A percentile compares a stretch with the other conserved stretches of the same genome.
phyloP scores from a whole-genome alignment of 371 early-diverging fungal species.

The Saksenaea oblongispora region DNA sequence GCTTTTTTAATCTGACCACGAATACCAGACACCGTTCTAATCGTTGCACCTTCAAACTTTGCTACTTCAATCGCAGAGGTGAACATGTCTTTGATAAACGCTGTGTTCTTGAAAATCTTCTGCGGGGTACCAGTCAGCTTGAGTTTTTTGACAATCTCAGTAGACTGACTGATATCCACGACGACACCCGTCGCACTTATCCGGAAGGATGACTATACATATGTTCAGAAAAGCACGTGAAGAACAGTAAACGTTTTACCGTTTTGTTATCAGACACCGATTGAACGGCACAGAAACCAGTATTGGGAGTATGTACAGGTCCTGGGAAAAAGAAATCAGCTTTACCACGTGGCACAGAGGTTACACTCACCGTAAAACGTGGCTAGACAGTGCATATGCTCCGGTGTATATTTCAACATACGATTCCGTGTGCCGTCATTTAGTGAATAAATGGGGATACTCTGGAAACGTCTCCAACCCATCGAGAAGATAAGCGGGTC shows the following conservation, averaged over 20 bases:
- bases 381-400: constrained; percentile 98
- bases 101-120: constrained; percentile 97
- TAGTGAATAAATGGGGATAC: constrained; percentile 93
- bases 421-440: constrained; percentile 94
- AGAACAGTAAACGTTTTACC: constrained; percentile 31
- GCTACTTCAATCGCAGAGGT: constrained; percentile 97
- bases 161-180: constrained; percentile 87
- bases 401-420: constrained; percentile 98
- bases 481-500: constrained; percentile 97
- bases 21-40: constrained; percentile 97
- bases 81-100: constrained; percentile 99
- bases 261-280: constrained; percentile 71
- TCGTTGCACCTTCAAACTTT: constrained; percentile 95
- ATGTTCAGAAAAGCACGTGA: neutral
- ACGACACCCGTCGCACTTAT: constrained; percentile 95
- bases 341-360: neutral
- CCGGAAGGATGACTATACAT: constrained; percentile 75
- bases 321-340: constrained; percentile 43
- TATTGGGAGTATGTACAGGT: constrained; percentile 90
- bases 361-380: constrained; percentile 84
- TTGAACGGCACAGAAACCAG: constrained; percentile 94
- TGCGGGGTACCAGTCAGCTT: constrained; percentile 96
- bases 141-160: constrained; percentile 97
- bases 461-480: constrained; percentile 99
- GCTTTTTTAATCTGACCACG: constrained; percentile 98